Evolutionary conservation across 1,139 yeast genomes (phyloP).

Genomic region (Spencermartinsiella ligniputridi): DNA sequence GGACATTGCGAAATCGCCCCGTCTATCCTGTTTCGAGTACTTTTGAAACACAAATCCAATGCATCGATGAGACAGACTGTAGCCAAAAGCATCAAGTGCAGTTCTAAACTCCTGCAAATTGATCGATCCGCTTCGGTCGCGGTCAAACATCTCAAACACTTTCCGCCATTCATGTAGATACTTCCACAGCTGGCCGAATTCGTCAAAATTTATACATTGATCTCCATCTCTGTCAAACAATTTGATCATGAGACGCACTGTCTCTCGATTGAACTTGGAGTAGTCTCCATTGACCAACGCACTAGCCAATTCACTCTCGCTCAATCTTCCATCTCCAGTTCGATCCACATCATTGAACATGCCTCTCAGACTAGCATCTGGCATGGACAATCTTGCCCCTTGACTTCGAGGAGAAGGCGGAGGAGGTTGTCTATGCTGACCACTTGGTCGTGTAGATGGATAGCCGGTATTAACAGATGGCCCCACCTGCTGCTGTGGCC

Average conservation of each 20-base stretch:
- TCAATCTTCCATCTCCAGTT: conserved; percentile 47
- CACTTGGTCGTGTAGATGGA: background rate
- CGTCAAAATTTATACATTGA: conserved; percentile 54
- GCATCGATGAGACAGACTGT: conserved; percentile 57
- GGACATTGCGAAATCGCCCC: conserved; percentile 54
- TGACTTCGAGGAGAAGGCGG: conserved; percentile 6
- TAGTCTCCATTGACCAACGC: conserved; percentile 62
- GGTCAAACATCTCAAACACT: conserved; percentile 60
- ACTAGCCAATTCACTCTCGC: conserved; percentile 54
- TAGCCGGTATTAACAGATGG: conserved; percentile 1
- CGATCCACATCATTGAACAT: conserved; percentile 29
- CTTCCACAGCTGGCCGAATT: conserved; percentile 69
- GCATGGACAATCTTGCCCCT: conserved; percentile 4
- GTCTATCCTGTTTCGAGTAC: conserved; percentile 44
- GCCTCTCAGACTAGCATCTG: conserved; percentile 24
- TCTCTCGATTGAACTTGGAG: conserved; percentile 58
- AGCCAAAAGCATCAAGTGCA: conserved; percentile 67
- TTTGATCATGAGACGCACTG: conserved; percentile 61
- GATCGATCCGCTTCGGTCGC: conserved; percentile 56
- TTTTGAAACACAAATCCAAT: conserved; percentile 58
- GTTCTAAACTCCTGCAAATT: conserved; percentile 64
- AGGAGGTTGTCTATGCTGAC: conserved; percentile 4
- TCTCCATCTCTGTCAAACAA: conserved; percentile 53
- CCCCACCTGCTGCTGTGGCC: conserved; percentile 3
- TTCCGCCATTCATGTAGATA: conserved; percentile 69